Percentiles rank a stretch among this genome's conserved stretches.
phyloP scores from a whole-genome alignment of 2,329 filamentous ascomycete genomes.

The Epicoccum sorghinum region DNA sequence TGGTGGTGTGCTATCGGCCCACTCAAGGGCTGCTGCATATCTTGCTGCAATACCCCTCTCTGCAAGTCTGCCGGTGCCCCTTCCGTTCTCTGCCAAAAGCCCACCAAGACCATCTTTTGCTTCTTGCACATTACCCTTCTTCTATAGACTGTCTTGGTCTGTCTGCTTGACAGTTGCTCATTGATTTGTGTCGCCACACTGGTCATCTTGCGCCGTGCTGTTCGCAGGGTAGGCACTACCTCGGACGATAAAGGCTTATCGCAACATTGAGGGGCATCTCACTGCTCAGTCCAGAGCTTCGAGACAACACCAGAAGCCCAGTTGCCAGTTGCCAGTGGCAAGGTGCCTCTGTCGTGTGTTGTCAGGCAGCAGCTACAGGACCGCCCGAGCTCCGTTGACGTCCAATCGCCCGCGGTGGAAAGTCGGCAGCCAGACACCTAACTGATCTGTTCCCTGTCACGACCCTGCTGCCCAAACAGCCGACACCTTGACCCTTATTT shows the following conservation, averaged over 20 bases:
- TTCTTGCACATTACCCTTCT: neutral
- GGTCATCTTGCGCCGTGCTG: constrained; percentile 3
- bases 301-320: constrained; percentile 10
- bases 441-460: constrained; percentile 39
- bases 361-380: constrained; percentile 38
- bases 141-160: neutral
- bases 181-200: constrained; percentile 11
- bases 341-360: constrained; percentile 23
- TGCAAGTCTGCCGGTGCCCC: constrained; percentile 17
- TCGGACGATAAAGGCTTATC: constrained; percentile 45
- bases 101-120: constrained; percentile 4
- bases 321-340: constrained; percentile 11
- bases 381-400: constrained; percentile 31
- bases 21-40: constrained; percentile 37
- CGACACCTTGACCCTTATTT: constrained; percentile 25
- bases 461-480: constrained; percentile 33
- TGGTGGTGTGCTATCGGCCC: constrained; percentile 36
- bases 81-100: constrained; percentile 18
- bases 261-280: constrained; percentile 32
- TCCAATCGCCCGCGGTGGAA: constrained; percentile 38
- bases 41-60: constrained; percentile 44
- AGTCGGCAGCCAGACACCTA: constrained; percentile 27
- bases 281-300: constrained; percentile 16
- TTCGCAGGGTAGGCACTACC: constrained; percentile 32
- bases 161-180: neutral